Evolutionary conservation across 169 alveolate genomes (phyloP), one percentile per base, ranked within the genome.

Genomic region (Cryptosporidium sp.): DNA sequence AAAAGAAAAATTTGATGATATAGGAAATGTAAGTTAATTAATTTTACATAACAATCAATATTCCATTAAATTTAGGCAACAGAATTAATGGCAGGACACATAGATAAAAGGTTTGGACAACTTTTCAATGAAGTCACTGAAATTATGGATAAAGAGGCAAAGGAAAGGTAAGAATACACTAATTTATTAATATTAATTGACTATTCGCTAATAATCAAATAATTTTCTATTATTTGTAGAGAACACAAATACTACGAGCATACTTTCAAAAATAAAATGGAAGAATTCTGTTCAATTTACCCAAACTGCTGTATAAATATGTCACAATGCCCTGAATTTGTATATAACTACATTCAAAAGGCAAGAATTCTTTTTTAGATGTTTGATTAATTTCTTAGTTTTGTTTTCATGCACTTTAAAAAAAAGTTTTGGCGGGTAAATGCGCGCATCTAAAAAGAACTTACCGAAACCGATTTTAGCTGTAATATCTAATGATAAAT

Each of bases 51-150:
- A 23, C 31, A n/a, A 33, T 33, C 31, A 31, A 6, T 51, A 45
- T 16, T 21, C 14, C 18, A 53, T 21, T 12, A 12, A 14, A 26
- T 42, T 16, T 48, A 80, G 89, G 89, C 68, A 80, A 65, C 80
- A 12, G 68, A 60, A 80, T 26, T 48, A 58, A 42, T 48, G 21
- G 73, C 89, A 62, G 39, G 12, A n/a, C 73, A 80, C 14, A 39
- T 80, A 31, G 89, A 80, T 51, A 65, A 80, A 23, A 80, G 75
- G 31, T 80, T 80, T 31, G 89, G 89, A 9, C 89, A 80, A 39
- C 35, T 60, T 9, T 80, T 80, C 14, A 31, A 37, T 67, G 89
- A 80, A 21, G 89, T 80, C 9, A 61, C 89, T 3, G 89, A 61
- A 9, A 1, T 80, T 14, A 80, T 80, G 89, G 75, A 80, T 29